phyloP scores from a whole-genome alignment of 129 eudicot genomes.

The Pittosporum tobira region DNA sequence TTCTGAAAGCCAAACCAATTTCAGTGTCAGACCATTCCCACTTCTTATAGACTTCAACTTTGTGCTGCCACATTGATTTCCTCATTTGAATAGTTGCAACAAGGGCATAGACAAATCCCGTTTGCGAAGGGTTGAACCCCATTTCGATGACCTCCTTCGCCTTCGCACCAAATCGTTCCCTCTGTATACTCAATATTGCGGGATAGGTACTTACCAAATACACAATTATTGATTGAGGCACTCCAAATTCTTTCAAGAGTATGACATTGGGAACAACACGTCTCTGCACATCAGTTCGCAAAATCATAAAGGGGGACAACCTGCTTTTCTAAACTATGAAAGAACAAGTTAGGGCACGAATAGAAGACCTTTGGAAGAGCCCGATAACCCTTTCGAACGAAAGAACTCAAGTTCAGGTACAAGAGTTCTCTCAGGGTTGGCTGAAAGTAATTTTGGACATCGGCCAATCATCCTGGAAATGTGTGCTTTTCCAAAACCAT shows the following conservation, averaged over 20 bases:
- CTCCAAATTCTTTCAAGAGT: background rate
- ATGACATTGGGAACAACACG: background rate
- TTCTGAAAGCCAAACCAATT: too few species aligned
- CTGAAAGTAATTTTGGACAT: background rate
- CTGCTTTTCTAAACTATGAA: background rate
- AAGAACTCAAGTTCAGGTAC: background rate
- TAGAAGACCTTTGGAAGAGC: too few species aligned
- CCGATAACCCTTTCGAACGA: background rate
- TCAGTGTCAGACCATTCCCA: conserved; percentile 21
- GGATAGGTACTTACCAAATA: background rate
- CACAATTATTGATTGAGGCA: background rate
- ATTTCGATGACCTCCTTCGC: background rate
- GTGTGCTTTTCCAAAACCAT: background rate
- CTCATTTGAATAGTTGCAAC: background rate
- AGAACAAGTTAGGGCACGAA: too few species aligned
- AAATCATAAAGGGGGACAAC: background rate
- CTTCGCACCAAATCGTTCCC: background rate
- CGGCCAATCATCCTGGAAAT: background rate
- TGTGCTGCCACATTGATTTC: background rate
- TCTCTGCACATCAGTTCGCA: background rate
- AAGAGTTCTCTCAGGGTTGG: background rate
- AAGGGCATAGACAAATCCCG: background rate
- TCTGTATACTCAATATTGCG: background rate
- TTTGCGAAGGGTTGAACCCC: background rate
- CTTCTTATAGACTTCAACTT: background rate